Base-by-base conservation (phyloP, 2,329 filamentous ascomycete genomes). In the Didymellaceae sp. region DNA sequence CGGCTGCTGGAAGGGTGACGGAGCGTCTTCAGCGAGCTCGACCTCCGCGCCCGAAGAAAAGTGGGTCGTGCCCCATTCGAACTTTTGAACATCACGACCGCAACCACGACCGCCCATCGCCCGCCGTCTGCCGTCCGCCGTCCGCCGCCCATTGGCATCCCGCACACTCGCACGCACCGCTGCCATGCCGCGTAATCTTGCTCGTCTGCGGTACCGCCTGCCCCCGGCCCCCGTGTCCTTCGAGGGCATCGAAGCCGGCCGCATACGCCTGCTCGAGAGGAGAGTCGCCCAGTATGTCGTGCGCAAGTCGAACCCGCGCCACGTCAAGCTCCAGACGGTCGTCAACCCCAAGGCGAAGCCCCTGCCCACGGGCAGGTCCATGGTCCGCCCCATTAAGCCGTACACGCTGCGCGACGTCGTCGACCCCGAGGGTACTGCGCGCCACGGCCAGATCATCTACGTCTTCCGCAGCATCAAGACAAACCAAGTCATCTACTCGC, bases 401-500 rank as follows among this genome's bases (percentile, higher is more conserved):
- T 61, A 55, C 45, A 67, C 78, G 22, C 66, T 80, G 53, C 74
- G 76, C 45, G 74, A 76, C 45, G 59, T 79, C 45, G 57, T 65
- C 4, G 65, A 67, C 48, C 60, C 67, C 1, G 38, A 60, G 4
- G 53, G 48, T 33, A 57, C 52, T 32, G 59, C 61, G 4, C 55
- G 62, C 33, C 79, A 82, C 58, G 84, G 84, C 52, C 77, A 80
- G 62, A 78, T 84, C 69, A 85, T 87, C 63, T 87, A 83, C 69
- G 79, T 81, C 64, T 87, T 85, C 72, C 78, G 78, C 62, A 80
- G 87, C 67, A 74, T 83, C 59, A 78, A 79, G 55, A 86, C 84
- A 26, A 84, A 86, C 52, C 85, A 87, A 71, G 80, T 86, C 57
- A 74, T 87, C 45, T 87, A 87, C 71, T 86, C 84, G 17, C 71